A percentile compares a stretch with the other conserved stretches of the same genome.
phyloP scores from a whole-genome alignment of 371 early-diverging fungal genomes.

The Mucor irregularis region DNA sequence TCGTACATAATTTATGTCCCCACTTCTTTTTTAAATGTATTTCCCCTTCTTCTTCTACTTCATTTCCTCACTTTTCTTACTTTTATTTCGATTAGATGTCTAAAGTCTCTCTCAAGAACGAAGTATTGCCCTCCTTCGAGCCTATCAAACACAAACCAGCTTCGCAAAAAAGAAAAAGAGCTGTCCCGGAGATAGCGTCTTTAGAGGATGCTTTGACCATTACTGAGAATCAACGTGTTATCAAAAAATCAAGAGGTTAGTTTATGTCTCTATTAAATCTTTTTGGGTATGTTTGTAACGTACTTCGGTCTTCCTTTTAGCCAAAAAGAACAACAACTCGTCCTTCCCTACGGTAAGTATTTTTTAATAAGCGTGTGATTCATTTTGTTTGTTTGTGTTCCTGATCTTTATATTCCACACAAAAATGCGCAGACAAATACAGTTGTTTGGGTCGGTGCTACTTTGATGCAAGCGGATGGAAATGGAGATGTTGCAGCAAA shows the following conservation, averaged over 20 bases:
- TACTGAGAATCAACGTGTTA: not conserved
- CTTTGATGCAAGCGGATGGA: conserved; percentile 1
- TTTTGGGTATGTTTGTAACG: not conserved
- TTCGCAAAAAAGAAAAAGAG: conserved; percentile 15
- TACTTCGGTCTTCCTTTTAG: not conserved
- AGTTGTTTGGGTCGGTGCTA: conserved; percentile 17
- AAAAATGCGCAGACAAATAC: conserved; percentile 2
- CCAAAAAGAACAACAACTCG: not conserved
- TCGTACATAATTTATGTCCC: not conserved
- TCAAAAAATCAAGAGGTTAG: conserved; percentile 11
- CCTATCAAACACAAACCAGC: conserved; percentile 7
- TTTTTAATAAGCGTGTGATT: not conserved
- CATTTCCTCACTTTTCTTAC: not conserved
- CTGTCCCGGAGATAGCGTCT: too few relatives aligned
- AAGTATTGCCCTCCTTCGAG: conserved; percentile 18
- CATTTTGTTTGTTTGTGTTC: conserved; percentile 1
- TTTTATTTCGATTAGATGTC: conserved; percentile 4
- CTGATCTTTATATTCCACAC: not conserved
- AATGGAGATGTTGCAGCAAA: too few relatives aligned
- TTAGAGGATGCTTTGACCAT: not conserved
- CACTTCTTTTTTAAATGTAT: not conserved
- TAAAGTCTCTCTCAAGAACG: conserved; percentile 17
- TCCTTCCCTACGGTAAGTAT: not conserved
- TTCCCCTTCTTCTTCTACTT: not conserved
- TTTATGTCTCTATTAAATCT: not conserved